These are phyloP conservation scores for Arthrobotrys conoides DNA, from an alignment of 2,329 filamentous ascomycete genomes.

Conservation along the genomic window DNA sequence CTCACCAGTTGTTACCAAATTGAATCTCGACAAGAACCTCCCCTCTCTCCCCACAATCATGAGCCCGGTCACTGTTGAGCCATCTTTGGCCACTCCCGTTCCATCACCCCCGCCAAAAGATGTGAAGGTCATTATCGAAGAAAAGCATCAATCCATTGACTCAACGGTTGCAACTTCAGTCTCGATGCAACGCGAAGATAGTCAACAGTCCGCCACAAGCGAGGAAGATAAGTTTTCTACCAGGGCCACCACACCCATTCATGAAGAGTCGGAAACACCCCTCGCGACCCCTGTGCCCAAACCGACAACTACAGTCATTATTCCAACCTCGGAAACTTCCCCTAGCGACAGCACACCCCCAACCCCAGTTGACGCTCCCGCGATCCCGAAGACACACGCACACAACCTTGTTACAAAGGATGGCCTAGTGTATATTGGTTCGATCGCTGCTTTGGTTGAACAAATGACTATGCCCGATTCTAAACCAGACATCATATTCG, in stretches of 20 bases:
- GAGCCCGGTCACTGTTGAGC: conserved; percentile 30
- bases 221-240: conserved; percentile 61
- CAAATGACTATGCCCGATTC: conserved; percentile 92
- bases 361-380: conserved; percentile 38
- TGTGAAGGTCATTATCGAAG: conserved; percentile 17
- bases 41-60: conserved; percentile 36
- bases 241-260: conserved; percentile 62
- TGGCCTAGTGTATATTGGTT: conserved; percentile 92
- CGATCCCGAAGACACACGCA: conserved; percentile 88
- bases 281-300: conserved; percentile 47
- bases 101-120: conserved; percentile 48
- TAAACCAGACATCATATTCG: conserved; percentile 90
- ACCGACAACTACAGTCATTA: conserved; percentile 23
- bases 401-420: conserved; percentile 96
- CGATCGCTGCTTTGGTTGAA: conserved; percentile 91
- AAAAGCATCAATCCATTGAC: conserved; percentile 47
- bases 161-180: conserved; percentile 35
- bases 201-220: conserved; percentile 49
- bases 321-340: conserved; percentile 14
- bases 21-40: conserved; percentile 57
- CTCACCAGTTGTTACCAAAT: conserved; percentile 35
- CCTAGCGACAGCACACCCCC: conserved; percentile 41
- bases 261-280: conserved; percentile 52
- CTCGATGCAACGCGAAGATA: conserved; percentile 59
- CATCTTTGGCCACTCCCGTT: conserved; percentile 17